Evolutionary conservation across 495 filamentous ascomycete genomes (phyloP), one percentile per base, ranked within the genome.

Genomic region (Pyrenula massariospora): DNA sequence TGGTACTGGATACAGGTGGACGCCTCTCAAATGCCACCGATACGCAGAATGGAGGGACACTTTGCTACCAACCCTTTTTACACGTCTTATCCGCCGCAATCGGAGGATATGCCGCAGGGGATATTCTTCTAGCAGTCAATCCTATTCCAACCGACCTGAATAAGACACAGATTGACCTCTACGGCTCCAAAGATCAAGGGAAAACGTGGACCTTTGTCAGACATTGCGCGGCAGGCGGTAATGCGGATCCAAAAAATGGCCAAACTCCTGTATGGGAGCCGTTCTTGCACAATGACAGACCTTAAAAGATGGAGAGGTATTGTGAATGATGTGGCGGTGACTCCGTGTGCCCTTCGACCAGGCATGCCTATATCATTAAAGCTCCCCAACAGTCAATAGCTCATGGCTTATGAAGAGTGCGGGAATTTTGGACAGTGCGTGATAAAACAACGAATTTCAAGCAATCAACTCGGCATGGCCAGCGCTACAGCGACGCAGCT

Each of bases 261-360:
- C 55, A 77, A 36, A 84, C 82, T 0, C 82, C 84, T 1, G 77
- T 88, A 3, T 88, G 84, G 85, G 85, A 89, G 65, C 85, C 85
- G 0, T 86, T 83, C 63, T 64, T 88, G 22, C 60, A 70, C 70
- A 10, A 77, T 79, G 2, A 73, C 65, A 0, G 79, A 88, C 65
- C 62, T 84, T 21, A 66, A 70, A 48, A 76, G 58, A 2, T 89
- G 85, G 84, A 75, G 72, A 5, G 60, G 75, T 10, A 66, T 75
- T 10, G 77, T 86, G 22, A 71, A 85, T 53, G 85, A 88, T 65
- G 81, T 86, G 5, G 69, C 72, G 10, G 81, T 82, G 57, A 60
- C 73, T 11, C 73, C 66, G 10, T 86, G 87, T 61, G 75, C 73
- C 19, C 76, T 75, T 50, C 77, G 84, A 8, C 85, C 85, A 0